A percentile compares a stretch with the other conserved stretches of the same genome.
Conservation (phyloP, 1,139 yeast genomes). For the Pneumocystis sp. region DNA sequence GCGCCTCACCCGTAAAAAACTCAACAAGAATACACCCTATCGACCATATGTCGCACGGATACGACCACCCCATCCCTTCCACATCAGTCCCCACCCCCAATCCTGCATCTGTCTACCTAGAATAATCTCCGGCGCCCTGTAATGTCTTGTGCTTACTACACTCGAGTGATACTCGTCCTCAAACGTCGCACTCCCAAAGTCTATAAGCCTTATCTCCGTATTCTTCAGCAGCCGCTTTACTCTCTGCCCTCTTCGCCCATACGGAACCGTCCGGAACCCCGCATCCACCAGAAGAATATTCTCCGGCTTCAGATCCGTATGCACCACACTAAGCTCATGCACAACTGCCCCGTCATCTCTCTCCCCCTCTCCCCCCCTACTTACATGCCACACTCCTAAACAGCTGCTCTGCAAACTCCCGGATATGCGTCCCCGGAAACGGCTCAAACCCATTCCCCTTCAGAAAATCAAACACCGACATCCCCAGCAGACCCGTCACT, state of each 20-base stretch:
- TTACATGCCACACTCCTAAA: constrained; percentile 60
- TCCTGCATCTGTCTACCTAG: constrained; percentile 21
- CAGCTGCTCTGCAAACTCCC: constrained; percentile 73
- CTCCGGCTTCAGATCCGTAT: constrained; percentile 92
- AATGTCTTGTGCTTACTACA: constrained; percentile 81
- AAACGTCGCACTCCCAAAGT: constrained; percentile 90
- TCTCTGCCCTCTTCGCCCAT: neutral
- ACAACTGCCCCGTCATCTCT: constrained; percentile 26
- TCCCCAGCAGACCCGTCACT: constrained; percentile 75
- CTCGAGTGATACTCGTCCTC: constrained; percentile 87
- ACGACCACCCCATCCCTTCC: constrained; percentile 74
- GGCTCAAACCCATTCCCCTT: constrained; percentile 50
- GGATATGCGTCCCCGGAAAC: constrained; percentile 72
- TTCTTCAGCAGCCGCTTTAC: constrained; percentile 42
- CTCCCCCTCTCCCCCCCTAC: neutral
- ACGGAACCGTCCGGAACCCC: constrained; percentile 11
- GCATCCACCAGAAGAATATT: constrained; percentile 52
- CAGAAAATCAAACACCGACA: constrained; percentile 79
- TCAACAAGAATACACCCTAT: constrained; percentile 89
- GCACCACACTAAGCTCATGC: constrained; percentile 79
- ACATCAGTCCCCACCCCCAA: neutral
- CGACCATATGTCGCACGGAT: constrained; percentile 95
- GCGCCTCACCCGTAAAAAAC: constrained; percentile 84
- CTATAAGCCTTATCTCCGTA: constrained; percentile 79
- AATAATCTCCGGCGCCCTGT: constrained; percentile 93